Percentiles rank a stretch among this genome's conserved stretches.
These are phyloP conservation scores for Echinochloa phyllopogon DNA, from an alignment of 176 grass and related monocot species.

Conservation along the genomic window DNA sequence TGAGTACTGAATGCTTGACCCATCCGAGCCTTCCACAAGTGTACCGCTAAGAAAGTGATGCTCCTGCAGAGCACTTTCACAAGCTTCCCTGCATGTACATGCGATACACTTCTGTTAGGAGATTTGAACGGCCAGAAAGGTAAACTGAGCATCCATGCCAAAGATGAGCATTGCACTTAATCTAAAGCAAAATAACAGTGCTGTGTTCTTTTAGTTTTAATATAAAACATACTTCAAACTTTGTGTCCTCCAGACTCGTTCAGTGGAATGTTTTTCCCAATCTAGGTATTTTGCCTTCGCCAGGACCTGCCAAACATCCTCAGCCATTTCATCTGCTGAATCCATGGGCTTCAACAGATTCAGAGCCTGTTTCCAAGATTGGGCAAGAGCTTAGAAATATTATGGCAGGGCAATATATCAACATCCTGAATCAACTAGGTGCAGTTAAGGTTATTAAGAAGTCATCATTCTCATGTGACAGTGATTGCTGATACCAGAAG, in stretches of 20 bases:
- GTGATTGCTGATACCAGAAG: background rate
- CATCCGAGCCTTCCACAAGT: constrained; percentile 28
- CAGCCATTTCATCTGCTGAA: constrained; percentile 41
- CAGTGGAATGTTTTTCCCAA: constrained; percentile 74
- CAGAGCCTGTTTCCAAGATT: constrained; percentile 58
- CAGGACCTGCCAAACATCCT: constrained; percentile 82
- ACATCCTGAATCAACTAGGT: background rate
- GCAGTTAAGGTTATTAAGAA: background rate
- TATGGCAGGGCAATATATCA: background rate
- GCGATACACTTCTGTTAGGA: background rate
- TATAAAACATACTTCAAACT: constrained; percentile 62
- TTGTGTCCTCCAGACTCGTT: constrained; percentile 63
- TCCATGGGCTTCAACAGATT: constrained; percentile 61
- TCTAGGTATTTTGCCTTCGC: constrained; percentile 77
- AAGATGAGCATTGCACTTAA: background rate
- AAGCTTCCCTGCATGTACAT: constrained; percentile 58
- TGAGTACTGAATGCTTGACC: constrained; percentile 45
- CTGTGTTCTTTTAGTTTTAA: background rate
- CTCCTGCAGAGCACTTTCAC: constrained; percentile 75
- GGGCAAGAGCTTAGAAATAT: background rate
- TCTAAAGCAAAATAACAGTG: background rate
- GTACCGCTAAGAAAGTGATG: constrained; percentile 70
- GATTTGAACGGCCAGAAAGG: background rate
- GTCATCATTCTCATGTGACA: background rate
- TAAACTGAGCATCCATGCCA: background rate